Evolutionary conservation across 352 stramenopile species (phyloP).

Genomic region (Phytophthora citricola): DNA sequence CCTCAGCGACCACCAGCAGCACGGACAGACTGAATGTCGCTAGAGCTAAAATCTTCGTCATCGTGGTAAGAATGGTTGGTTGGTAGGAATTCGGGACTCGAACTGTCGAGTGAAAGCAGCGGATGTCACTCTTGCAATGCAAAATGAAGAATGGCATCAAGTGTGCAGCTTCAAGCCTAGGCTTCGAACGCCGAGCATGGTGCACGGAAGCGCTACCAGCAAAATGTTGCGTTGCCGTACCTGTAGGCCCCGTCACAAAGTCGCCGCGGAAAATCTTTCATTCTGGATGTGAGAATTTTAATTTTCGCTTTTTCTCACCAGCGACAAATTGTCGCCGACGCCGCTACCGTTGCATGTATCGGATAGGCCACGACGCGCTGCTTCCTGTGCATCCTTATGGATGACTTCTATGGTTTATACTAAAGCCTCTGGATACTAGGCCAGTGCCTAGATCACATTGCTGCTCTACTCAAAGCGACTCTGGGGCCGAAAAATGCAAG

Average conservation of each 20-base stretch:
- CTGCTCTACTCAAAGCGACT: neutral
- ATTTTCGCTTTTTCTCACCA: constrained; percentile 3
- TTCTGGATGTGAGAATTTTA: constrained; percentile 4
- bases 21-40: constrained; percentile 21
- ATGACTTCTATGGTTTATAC: neutral
- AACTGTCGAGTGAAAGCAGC: constrained; percentile 30
- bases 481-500: neutral
- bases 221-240: constrained; percentile 12
- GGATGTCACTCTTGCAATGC: constrained; percentile 9
- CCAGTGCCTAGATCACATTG: neutral
- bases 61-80: constrained; percentile 1
- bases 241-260: constrained; percentile 12
- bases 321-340: neutral
- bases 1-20: constrained; percentile 4
- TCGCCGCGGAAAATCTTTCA: constrained; percentile 4
- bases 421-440: neutral
- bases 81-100: constrained; percentile 17
- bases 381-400: neutral
- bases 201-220: neutral
- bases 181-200: neutral
- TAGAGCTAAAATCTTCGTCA: constrained; percentile 33
- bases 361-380: too few relatives aligned
- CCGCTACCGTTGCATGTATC: neutral
- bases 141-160: constrained; percentile 23
- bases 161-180: neutral